phyloP scores from a whole-genome alignment of 257 asterid genomes.

The Nicotiana knightiana region DNA sequence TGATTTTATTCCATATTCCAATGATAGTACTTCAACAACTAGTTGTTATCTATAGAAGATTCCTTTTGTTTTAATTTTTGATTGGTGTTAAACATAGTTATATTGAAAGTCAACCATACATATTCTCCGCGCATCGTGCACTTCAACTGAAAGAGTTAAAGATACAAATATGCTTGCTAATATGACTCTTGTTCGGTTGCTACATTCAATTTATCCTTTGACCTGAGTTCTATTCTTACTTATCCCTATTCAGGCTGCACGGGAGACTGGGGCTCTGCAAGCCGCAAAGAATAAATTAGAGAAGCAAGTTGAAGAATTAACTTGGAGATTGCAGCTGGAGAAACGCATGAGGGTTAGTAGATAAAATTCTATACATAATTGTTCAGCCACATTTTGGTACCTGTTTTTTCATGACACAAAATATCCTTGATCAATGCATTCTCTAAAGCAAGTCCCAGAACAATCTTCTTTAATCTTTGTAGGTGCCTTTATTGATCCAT shows the following conservation, averaged over 20 bases:
- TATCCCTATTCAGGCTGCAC: conserved; percentile 63
- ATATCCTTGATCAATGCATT: not conserved
- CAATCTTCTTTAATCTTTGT: not conserved
- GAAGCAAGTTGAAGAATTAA: conserved; percentile 98
- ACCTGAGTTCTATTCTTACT: not conserved
- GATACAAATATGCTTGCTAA: not conserved
- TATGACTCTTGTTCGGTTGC: not conserved
- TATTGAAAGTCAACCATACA: too few species aligned
- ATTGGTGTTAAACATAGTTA: not conserved
- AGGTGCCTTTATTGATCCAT: not conserved
- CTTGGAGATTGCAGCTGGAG: conserved; percentile 98
- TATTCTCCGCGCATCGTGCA: not conserved
- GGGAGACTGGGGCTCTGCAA: conserved; percentile 98
- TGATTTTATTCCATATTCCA: not conserved
- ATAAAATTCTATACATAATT: conserved; percentile 1
- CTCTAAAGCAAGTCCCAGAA: not conserved
- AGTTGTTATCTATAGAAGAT: not conserved
- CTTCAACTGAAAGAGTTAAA: not conserved
- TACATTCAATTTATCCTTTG: not conserved
- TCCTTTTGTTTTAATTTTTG: not conserved
- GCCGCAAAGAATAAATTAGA: conserved; percentile 98
- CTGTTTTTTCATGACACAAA: not conserved
- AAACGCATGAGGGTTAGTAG: conserved; percentile 88
- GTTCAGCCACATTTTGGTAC: not conserved
- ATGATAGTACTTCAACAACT: not conserved